A percentile compares a stretch with the other conserved stretches of the same genome.
Conservation (phyloP, 2,329 filamentous ascomycete genomes). For the Didymella glomerata region DNA sequence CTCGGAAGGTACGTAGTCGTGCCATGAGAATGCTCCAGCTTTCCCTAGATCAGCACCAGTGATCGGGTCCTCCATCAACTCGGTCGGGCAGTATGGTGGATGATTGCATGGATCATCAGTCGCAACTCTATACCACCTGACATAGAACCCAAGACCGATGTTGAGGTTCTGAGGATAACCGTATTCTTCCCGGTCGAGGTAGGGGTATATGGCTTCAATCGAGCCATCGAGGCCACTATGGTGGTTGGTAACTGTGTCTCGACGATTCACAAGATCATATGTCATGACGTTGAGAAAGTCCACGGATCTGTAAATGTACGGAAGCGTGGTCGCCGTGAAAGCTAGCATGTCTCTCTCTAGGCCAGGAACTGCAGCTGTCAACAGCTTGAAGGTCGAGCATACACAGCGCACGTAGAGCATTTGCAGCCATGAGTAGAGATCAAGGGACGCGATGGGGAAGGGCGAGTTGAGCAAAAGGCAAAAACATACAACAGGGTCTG, state of each 20-base stretch:
- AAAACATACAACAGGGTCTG: too few species aligned
- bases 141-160: constrained; percentile 73
- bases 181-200: constrained; percentile 64
- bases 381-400: too few species aligned
- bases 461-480: too few species aligned
- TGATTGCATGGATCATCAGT: constrained; percentile 23
- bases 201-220: constrained; percentile 63
- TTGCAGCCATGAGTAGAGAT: too few species aligned
- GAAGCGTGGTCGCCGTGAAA: constrained; percentile 65
- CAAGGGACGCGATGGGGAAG: too few species aligned
- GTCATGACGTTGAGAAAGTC: constrained; percentile 77
- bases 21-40: constrained; percentile 55
- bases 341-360: constrained; percentile 68
- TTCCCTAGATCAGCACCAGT: constrained; percentile 67
- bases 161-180: constrained; percentile 60
- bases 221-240: constrained; percentile 69
- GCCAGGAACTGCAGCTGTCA: constrained; percentile 73
- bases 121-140: constrained; percentile 58
- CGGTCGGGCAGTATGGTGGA: constrained; percentile 60
- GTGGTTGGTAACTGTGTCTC: constrained; percentile 70
- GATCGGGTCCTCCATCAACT: constrained; percentile 66
- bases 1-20: constrained; percentile 55
- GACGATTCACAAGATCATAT: constrained; percentile 76
- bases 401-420: too few species aligned
- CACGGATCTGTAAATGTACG: constrained; percentile 65